Percentiles rank a stretch among this genome's conserved stretches.
phyloP scores from a whole-genome alignment of 192 early-diverging fungal genomes.

The Umbelopsis isabellina region DNA sequence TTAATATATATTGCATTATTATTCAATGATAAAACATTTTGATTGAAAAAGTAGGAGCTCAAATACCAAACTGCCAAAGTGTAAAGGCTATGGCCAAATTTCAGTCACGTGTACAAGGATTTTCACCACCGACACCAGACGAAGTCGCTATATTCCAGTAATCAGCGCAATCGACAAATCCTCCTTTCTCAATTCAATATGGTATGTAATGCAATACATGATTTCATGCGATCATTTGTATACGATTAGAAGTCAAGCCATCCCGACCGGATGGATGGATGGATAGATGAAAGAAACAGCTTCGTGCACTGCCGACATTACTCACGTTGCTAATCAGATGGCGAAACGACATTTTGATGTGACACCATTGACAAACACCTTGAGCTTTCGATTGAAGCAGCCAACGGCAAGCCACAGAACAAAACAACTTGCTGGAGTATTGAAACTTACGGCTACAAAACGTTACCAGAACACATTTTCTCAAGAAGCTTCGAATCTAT shows the following conservation, averaged over 20 bases:
- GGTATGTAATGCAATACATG: slow-evolving; percentile 3
- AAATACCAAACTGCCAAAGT: too few species aligned
- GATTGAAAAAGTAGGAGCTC: neutral
- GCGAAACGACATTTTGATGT: neutral
- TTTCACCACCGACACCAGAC: neutral
- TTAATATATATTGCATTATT: too few species aligned
- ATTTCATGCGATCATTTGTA: too few species aligned
- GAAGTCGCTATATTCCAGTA: neutral
- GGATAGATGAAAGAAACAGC: slow-evolving; percentile 14
- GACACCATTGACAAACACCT: too few species aligned
- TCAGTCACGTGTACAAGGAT: slow-evolving; percentile 3
- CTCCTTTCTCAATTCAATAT: slow-evolving; percentile 16
- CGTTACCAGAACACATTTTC: too few species aligned
- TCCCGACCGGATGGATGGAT: slow-evolving; percentile 4
- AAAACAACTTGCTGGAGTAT: too few species aligned
- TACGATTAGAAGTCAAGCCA: too few species aligned
- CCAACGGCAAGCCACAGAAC: too few species aligned
- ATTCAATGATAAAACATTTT: neutral
- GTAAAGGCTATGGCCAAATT: too few species aligned
- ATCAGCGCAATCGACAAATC: neutral
- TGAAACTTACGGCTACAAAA: too few species aligned
- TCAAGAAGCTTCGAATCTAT: too few species aligned
- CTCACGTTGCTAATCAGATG: neutral
- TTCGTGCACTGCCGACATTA: neutral
- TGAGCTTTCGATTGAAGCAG: neutral